Percentiles rank a stretch among this genome's conserved stretches.
Evolutionary conservation across 1,284 basidiomycete genomes (phyloP).

Genomic region (Polyporus tsugae): DNA sequence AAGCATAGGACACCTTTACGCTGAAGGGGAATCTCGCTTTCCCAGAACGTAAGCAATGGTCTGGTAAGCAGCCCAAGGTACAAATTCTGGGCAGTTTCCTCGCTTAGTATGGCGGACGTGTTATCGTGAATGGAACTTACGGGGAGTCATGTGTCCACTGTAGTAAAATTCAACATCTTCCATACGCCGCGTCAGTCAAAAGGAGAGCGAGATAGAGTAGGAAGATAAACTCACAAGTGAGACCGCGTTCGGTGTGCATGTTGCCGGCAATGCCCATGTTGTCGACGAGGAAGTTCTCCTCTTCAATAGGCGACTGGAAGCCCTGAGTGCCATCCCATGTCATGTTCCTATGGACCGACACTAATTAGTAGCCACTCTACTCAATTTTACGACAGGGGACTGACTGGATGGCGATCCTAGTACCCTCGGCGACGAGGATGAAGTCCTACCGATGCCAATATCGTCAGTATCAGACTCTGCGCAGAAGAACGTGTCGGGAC

Average conservation of each 20-base stretch:
- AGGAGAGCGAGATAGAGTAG: neutral
- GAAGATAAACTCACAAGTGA: slow-evolving; percentile 42
- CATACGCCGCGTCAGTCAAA: neutral
- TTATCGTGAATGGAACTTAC: slow-evolving; percentile 42
- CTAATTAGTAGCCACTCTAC: neutral
- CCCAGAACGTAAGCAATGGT: slow-evolving; percentile 61
- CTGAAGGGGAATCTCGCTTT: slow-evolving; percentile 55
- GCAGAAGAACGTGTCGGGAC: neutral
- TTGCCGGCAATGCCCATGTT: slow-evolving; percentile 47
- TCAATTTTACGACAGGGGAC: slow-evolving; percentile 26
- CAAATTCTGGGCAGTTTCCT: slow-evolving; percentile 54
- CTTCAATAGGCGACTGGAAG: slow-evolving; percentile 48
- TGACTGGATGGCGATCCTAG: slow-evolving; percentile 64
- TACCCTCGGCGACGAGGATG: slow-evolving; percentile 63
- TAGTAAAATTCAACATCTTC: slow-evolving; percentile 63
- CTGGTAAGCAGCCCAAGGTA: slow-evolving; percentile 63
- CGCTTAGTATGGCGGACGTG: neutral
- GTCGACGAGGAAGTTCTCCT: slow-evolving; percentile 45
- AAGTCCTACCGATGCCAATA: slow-evolving; percentile 49
- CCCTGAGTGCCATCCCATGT: slow-evolving; percentile 50
- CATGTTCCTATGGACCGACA: slow-evolving; percentile 43
- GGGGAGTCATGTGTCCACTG: slow-evolving; percentile 68
- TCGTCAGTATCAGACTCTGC: neutral
- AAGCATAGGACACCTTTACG: slow-evolving; percentile 28
- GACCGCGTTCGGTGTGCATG: slow-evolving; percentile 46